Conservation (phyloP, 2,329 filamentous ascomycete species). For the Verticillium isaacii region DNA sequence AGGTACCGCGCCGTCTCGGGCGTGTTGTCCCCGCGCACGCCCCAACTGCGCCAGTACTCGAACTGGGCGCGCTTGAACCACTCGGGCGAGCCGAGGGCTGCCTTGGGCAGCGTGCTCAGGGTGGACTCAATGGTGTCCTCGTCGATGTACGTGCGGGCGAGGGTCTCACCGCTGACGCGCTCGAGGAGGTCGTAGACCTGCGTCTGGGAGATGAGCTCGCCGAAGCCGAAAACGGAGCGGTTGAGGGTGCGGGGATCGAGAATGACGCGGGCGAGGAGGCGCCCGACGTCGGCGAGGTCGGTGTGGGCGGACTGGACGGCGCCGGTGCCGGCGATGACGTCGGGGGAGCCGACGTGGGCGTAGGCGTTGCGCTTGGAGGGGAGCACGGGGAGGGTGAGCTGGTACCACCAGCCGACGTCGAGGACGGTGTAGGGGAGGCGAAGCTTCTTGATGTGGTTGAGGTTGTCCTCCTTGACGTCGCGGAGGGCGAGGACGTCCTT, state of each 20-base stretch:
- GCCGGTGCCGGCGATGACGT: constrained; percentile 39
- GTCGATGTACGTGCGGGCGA: constrained; percentile 30
- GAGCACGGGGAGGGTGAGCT: constrained; percentile 27
- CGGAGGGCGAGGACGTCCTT: constrained; percentile 24
- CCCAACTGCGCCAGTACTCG: constrained; percentile 41
- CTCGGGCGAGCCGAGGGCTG: background rate
- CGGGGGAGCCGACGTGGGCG: constrained; percentile 25
- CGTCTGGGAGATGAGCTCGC: constrained; percentile 38
- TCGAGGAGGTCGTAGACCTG: constrained; percentile 41
- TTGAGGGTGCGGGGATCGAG: constrained; percentile 48
- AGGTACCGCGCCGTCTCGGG: constrained; percentile 48
- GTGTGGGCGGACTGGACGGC: constrained; percentile 36
- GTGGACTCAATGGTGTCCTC: background rate
- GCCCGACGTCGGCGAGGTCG: constrained; percentile 47
- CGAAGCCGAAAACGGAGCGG: constrained; percentile 42
- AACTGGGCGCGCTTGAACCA: constrained; percentile 2
- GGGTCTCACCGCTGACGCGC: constrained; percentile 40
- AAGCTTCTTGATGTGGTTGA: constrained; percentile 41
- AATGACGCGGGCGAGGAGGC: constrained; percentile 45
- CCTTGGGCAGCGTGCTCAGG: too few relatives aligned
- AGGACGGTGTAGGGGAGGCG: constrained; percentile 50
- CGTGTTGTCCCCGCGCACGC: constrained; percentile 46
- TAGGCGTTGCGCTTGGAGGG: constrained; percentile 33
- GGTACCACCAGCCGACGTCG: constrained; percentile 56
- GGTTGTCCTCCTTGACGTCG: constrained; percentile 41